Percentiles rank a stretch among this genome's conserved stretches.
Evolutionary conservation across 2,329 filamentous ascomycete species (phyloP).

Genomic region (Talaromyces verruculosus): DNA sequence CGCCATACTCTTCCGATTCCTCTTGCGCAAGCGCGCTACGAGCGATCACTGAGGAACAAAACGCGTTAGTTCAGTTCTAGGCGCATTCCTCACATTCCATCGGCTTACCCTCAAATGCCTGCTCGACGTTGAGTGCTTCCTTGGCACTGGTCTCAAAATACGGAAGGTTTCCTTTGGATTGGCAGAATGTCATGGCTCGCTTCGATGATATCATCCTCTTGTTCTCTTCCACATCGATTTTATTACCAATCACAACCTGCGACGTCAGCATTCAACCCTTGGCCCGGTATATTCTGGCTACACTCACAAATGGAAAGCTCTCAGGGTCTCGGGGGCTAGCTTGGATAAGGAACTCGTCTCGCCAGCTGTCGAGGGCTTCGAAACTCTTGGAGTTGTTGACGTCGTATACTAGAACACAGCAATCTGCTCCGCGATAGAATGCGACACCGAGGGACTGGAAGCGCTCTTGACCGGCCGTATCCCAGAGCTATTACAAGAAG

Average conservation of each 20-base stretch:
- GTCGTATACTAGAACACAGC: conserved; percentile 96
- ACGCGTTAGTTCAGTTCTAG: not conserved
- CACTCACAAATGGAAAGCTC: conserved; percentile 90
- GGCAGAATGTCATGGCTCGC: conserved; percentile 94
- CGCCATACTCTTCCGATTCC: conserved; percentile 92
- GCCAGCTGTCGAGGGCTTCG: conserved; percentile 96
- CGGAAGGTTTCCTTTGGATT: conserved; percentile 94
- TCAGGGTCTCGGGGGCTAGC: conserved; percentile 94
- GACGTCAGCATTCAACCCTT: not conserved
- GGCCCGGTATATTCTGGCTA: not conserved
- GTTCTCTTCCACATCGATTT: conserved; percentile 97
- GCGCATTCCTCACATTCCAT: not conserved
- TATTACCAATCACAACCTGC: conserved; percentile 93
- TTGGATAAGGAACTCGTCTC: conserved; percentile 97
- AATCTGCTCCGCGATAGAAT: conserved; percentile 96
- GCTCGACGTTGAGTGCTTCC: conserved; percentile 97
- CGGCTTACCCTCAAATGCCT: conserved; percentile 68
- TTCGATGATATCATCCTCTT: conserved; percentile 96
- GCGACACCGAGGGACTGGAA: conserved; percentile 97
- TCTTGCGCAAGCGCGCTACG: conserved; percentile 94
- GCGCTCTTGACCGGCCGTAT: conserved; percentile 93
- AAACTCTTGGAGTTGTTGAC: conserved; percentile 99
- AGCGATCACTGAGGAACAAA: conserved; percentile 74
- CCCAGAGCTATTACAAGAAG: conserved; percentile 71
- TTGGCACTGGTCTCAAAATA: conserved; percentile 99